Evolutionary conservation across 805 yeast genomes (phyloP), one percentile per base, ranked within the genome.

Genomic region (Tetrapisispora pingtungensis): DNA sequence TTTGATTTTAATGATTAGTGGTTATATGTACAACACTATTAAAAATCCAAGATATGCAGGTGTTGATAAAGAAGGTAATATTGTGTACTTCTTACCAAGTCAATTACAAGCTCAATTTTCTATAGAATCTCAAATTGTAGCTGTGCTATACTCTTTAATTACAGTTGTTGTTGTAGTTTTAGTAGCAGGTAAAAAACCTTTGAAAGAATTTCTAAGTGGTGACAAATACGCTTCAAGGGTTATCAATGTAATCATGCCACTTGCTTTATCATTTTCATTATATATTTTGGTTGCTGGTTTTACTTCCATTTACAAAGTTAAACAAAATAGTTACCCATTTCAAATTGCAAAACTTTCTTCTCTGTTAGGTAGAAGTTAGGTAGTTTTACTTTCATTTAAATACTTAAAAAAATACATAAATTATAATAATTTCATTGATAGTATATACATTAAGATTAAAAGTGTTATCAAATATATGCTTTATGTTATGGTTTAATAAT

Each of bases 21-120:
- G 98, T 15, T 84, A 88, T 66, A 93, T 93, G 98, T 93, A 79
- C 74, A 89, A 87, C 62, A 75, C 77, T 52, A 93, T 93, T 50
- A 78, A 97, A 63, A 74, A 75, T 33, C 72, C 81, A 7, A 88
- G 73, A 27, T 68, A 72, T 49, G 69, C 74, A 32, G 75, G 75
- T 28, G 61, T 64, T 36, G 61, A 64, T 36, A 61, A 60, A 32
- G 53, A 61, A 36, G 76, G 76, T 40, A 59, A 58, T 22, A 61
- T 69, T 22, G 73, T 65, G 38, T 84, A 81, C 58, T 69, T 81
- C 35, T 72, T 73, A 51, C 71, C 68, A 30, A 68, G 71, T 4
- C 87, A 87, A 31, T 88, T 84, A 55, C 84, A 81, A 57, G 69
- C 67, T 41, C 98, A 93, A 64, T 74, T 75, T 41, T 96, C 87